Percentiles rank a stretch among this genome's conserved stretches.
phyloP scores from a whole-genome alignment of 2,329 filamentous ascomycete species.

The Graphiopsis chlorocephala region DNA sequence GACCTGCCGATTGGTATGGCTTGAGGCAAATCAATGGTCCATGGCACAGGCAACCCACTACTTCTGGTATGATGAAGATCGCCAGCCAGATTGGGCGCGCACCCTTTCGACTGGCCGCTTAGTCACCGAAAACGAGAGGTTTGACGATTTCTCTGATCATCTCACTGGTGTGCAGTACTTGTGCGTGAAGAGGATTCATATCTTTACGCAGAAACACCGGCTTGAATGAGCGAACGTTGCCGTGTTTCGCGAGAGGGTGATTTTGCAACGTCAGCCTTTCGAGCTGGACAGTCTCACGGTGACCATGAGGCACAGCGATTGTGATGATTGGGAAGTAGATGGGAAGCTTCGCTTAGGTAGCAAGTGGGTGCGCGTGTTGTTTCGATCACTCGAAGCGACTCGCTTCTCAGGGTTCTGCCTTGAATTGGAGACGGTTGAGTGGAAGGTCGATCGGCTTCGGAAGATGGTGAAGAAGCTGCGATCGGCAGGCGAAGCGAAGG shows the following conservation, averaged over 20 bases:
- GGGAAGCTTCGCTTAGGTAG: not conserved
- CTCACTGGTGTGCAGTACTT: not conserved
- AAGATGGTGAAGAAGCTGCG: constrained; percentile 36
- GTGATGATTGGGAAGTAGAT: not conserved
- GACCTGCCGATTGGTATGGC: constrained; percentile 38
- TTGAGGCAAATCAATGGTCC: constrained; percentile 34
- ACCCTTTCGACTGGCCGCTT: not conserved
- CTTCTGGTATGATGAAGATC: constrained; percentile 28
- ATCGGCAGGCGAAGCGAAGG: not conserved
- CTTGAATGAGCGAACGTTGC: constrained; percentile 23
- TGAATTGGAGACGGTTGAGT: constrained; percentile 48
- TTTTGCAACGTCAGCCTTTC: not conserved
- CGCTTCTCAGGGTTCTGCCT: constrained; percentile 17
- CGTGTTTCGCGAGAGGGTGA: not conserved
- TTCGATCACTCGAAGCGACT: not conserved
- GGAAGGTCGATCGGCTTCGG: constrained; percentile 47
- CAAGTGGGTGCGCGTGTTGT: not conserved
- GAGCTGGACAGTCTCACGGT: not conserved
- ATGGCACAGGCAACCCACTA: constrained; percentile 31
- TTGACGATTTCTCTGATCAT: not conserved
- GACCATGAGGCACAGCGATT: not conserved
- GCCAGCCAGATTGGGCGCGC: constrained; percentile 9
- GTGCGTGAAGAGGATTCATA: constrained; percentile 17
- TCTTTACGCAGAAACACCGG: constrained; percentile 28
- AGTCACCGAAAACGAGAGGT: not conserved